These are phyloP conservation scores for Rubroboletus pulcherrimus DNA, from an alignment of 768 basidiomycete species.

Conservation along the genomic window DNA sequence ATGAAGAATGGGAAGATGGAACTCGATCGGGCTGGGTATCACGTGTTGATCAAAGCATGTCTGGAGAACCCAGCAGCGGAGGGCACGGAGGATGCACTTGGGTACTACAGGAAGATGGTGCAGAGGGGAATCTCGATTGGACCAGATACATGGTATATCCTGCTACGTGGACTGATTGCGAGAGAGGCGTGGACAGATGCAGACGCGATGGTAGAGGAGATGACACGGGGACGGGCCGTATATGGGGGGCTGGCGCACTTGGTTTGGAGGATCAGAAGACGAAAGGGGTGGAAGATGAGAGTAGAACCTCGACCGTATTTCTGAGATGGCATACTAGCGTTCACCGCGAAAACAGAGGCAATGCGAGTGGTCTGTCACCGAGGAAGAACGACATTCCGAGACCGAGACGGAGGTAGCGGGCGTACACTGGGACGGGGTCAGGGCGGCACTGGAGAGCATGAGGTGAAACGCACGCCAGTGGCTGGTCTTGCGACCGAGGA, in stretches of 20 bases:
- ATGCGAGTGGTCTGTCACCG: slow-evolving; percentile 27
- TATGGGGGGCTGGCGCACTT: slow-evolving; percentile 44
- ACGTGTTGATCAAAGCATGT: slow-evolving; percentile 69
- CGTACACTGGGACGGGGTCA: slow-evolving; percentile 50
- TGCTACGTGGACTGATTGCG: slow-evolving; percentile 60
- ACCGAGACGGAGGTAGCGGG: slow-evolving; percentile 66
- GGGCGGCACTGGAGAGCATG: slow-evolving; percentile 5
- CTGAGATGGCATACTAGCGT: slow-evolving; percentile 9
- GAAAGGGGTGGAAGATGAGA: slow-evolving; percentile 31
- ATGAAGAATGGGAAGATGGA: slow-evolving; percentile 56
- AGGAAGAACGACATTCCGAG: slow-evolving; percentile 62
- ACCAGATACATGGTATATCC: slow-evolving; percentile 73
- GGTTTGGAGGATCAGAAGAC: slow-evolving; percentile 45
- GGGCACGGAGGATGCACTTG: slow-evolving; percentile 53
- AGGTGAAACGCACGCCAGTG: slow-evolving; percentile 65
- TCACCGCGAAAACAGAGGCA: slow-evolving; percentile 21
- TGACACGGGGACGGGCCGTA: slow-evolving; percentile 49
- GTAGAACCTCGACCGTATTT: slow-evolving; percentile 29
- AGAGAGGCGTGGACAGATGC: slow-evolving; percentile 61
- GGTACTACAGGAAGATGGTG: slow-evolving; percentile 61
- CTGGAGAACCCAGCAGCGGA: slow-evolving; percentile 48
- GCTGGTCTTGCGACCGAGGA: slow-evolving; percentile 81
- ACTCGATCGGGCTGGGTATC: slow-evolving; percentile 65
- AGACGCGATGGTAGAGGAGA: slow-evolving; percentile 55
- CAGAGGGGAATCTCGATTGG: slow-evolving; percentile 43